A percentile compares a stretch with the other conserved stretches of the same genome.
Conservation (phyloP, 164 flowering plant species). For the Magnolia kwangsiensis region DNA sequence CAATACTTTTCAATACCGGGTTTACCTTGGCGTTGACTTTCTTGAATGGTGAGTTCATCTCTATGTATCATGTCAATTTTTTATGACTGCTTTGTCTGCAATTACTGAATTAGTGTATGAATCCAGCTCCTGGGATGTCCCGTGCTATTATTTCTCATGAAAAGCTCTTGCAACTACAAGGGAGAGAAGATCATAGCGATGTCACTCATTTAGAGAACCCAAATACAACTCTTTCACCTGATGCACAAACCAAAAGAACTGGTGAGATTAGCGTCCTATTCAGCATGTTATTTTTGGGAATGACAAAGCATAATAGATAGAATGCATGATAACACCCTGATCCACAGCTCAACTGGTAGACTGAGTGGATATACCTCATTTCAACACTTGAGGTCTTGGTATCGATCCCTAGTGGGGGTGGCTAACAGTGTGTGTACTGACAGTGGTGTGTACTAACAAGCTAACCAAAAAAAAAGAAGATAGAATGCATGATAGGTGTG, state of each 20-base stretch:
- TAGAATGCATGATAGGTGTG: neutral
- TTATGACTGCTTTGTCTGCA: neutral
- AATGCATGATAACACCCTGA: too few relatives aligned
- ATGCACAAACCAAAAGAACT: slow-evolving; percentile 16
- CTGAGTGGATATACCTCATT: too few relatives aligned
- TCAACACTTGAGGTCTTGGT: too few relatives aligned
- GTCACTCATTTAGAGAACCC: slow-evolving; percentile 14
- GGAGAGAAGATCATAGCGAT: slow-evolving; percentile 18
- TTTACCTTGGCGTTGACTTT: slow-evolving; percentile 47
- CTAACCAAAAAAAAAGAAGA: too few relatives aligned
- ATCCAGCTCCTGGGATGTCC: slow-evolving; percentile 49
- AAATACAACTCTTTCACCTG: neutral
- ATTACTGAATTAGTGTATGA: neutral
- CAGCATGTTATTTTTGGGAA: neutral
- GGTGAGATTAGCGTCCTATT: slow-evolving; percentile 24
- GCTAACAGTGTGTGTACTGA: too few relatives aligned
- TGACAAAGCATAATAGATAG: neutral
- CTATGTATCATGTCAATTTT: neutral
- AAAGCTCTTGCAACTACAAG: slow-evolving; percentile 40
- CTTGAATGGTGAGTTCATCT: slow-evolving; percentile 40
- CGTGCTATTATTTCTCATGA: slow-evolving; percentile 56
- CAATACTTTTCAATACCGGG: slow-evolving; percentile 46
- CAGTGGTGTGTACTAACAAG: too few relatives aligned
- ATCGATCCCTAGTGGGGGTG: too few relatives aligned
- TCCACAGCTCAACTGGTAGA: too few relatives aligned